Base-by-base conservation (phyloP, 169 alveolate genomes). In the Plasmodium sp. region DNA sequence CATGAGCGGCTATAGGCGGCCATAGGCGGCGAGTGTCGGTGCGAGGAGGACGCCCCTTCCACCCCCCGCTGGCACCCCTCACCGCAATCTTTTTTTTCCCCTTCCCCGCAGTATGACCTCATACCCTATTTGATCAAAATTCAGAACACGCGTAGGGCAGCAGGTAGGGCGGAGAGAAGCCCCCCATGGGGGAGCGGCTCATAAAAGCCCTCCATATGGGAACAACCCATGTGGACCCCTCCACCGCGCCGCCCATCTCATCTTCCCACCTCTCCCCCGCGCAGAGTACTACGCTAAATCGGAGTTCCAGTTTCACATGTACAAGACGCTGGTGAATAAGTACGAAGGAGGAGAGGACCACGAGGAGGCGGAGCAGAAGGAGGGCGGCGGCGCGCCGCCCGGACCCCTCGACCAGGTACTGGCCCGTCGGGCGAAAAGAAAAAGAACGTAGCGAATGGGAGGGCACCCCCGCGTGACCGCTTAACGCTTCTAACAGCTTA, bases 101-200 rank as follows among this genome's bases (percentile, higher is more conserved):
- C 27, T 41, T 6, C 75, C 39, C 9, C 18, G 2, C 6, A 85
- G 93, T 88, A 88, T 48, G 94, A 88, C 5, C 54, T 88, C n/a
- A 77, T 88, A 39, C 94, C 94, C 12, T 88, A 88, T n/a, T 41
- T 88, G 34, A 86, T 88, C 16, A 88, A 79, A 14, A 88, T 88
- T 22, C 94, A 88, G 51, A 88, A 88, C 31, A 88, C 82, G n/a
- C 83, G 41, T 10, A 77, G 36, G 22, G 74, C 88, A 12, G 82
- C 81, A n/a, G 84, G 93, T 85, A 85, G 39, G 34, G 27, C n/a
- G 22, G 33, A 16, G 62, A 22, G 74, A n/a, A 43, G 1, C 10
- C 4, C 6, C n/a, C 27, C 27, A 27, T 12, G 1, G 3, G n/a
- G 75, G 9, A 56, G 18, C 14, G 3, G 1, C 14, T 14, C 34